Percentiles rank a stretch among this genome's conserved stretches.
These are phyloP conservation scores for Neurospora sp. DNA, from an alignment of 2,329 filamentous ascomycete species.

Conservation along the genomic window DNA sequence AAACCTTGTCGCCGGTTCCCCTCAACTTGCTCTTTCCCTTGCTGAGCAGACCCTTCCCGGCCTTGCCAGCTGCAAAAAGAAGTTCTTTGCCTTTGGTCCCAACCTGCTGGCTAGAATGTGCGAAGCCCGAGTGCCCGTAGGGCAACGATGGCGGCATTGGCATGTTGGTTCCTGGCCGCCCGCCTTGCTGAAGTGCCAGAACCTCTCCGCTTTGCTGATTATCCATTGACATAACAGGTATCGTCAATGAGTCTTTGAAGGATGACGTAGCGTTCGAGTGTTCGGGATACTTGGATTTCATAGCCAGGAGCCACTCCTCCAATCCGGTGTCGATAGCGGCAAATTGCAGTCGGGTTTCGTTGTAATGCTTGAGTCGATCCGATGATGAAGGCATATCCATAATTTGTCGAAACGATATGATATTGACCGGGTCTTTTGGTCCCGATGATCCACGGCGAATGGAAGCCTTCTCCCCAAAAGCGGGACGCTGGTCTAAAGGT, in stretches of 20 bases:
- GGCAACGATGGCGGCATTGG: constrained; percentile 29
- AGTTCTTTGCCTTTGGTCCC: constrained; percentile 83
- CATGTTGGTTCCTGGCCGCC: constrained; percentile 20
- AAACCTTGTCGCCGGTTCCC: constrained; percentile 76
- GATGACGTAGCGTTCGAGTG: constrained; percentile 30
- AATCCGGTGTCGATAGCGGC: constrained; percentile 67
- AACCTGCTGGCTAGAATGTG: constrained; percentile 52
- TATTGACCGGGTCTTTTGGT: constrained; percentile 21
- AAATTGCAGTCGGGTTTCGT: constrained; percentile 62
- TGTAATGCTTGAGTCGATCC: constrained; percentile 66
- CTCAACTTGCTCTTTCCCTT: constrained; percentile 82
- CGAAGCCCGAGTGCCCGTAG: constrained; percentile 35
- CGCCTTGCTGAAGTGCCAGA: constrained; percentile 32
- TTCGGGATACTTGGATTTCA: constrained; percentile 38
- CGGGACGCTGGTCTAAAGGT: constrained; percentile 30
- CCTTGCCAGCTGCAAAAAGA: constrained; percentile 76
- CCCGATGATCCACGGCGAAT: constrained; percentile 5
- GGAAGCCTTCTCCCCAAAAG: constrained; percentile 5
- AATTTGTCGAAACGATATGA: constrained; percentile 66
- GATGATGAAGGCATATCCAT: constrained; percentile 53
- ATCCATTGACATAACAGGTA: not conserved
- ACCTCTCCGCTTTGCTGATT: constrained; percentile 10
- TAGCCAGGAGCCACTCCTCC: constrained; percentile 41
- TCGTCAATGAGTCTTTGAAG: constrained; percentile 16
- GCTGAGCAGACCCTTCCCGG: constrained; percentile 82